These are phyloP conservation scores for Septoria linicola DNA, from an alignment of 2,329 filamentous ascomycete species.

Conservation along the genomic window DNA sequence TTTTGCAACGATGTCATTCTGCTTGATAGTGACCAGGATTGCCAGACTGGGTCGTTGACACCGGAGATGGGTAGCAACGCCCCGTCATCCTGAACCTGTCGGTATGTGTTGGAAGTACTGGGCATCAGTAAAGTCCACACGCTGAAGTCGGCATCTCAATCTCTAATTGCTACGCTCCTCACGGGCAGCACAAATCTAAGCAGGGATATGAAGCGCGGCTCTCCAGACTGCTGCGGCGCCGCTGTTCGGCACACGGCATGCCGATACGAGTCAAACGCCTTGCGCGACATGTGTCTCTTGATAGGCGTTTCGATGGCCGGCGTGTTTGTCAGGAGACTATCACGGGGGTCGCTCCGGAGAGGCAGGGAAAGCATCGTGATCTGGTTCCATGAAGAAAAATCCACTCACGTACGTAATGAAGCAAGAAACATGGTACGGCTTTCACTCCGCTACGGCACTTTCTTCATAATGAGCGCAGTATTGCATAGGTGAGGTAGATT, in stretches of 20 bases:
- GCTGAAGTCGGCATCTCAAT: not conserved
- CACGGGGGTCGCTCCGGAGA: not conserved
- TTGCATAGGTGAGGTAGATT: too few relatives aligned
- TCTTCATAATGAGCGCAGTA: too few relatives aligned
- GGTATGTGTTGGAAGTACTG: constrained; percentile 7
- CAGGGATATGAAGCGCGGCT: not conserved
- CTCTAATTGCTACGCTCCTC: not conserved
- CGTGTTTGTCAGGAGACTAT: constrained; percentile 5
- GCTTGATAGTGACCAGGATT: not conserved
- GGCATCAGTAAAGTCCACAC: not conserved
- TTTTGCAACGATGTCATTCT: constrained; percentile 1
- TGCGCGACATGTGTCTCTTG: constrained; percentile 1
- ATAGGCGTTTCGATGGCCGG: constrained; percentile 1
- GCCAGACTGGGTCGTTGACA: not conserved
- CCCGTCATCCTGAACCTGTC: not conserved
- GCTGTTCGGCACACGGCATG: not conserved
- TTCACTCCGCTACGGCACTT: too few relatives aligned
- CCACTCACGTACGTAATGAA: not conserved
- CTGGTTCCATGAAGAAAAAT: not conserved
- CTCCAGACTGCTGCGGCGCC: not conserved
- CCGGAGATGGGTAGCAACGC: not conserved
- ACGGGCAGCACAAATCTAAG: not conserved
- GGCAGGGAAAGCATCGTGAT: constrained; percentile 3
- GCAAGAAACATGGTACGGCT: not conserved
- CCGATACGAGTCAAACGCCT: not conserved